Conservation (phyloP, 1,284 basidiomycete genomes). For the Leccinum huronense region DNA sequence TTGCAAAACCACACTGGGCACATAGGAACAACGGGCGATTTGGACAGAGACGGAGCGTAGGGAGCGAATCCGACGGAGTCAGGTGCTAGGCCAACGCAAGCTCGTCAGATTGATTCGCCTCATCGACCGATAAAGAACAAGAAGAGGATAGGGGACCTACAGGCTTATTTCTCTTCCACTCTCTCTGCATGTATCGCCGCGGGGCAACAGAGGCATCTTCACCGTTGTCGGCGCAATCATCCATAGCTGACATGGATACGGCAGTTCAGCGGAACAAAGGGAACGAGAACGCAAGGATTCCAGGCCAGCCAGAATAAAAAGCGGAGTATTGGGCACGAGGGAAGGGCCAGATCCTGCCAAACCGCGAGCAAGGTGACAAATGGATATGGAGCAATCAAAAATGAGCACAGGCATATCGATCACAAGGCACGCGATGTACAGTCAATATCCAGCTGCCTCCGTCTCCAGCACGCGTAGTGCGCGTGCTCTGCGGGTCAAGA, state of each 20-base stretch:
- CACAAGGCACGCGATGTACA: conserved; percentile 20
- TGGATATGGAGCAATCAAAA: conserved; percentile 11
- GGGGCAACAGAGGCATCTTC: conserved; percentile 26
- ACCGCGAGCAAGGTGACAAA: conserved; percentile 28
- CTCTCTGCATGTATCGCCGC: conserved; percentile 34
- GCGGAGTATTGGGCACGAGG: conserved; percentile 33
- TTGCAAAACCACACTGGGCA: conserved; percentile 49
- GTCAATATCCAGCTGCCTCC: conserved; percentile 12
- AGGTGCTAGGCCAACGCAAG: conserved; percentile 38
- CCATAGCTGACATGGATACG: conserved; percentile 15
- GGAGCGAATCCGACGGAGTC: conserved; percentile 49
- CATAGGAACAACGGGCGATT: conserved; percentile 52
- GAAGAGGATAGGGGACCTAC: conserved; percentile 23
- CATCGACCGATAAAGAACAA: conserved; percentile 6
- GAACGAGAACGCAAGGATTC: conserved; percentile 11
- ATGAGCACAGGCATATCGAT: conserved; percentile 20
- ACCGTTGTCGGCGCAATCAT: conserved; percentile 8
- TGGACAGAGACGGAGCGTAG: conserved; percentile 47
- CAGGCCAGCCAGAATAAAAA: conserved; percentile 24
- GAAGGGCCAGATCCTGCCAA: conserved; percentile 26
- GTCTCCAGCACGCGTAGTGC: conserved; percentile 26
- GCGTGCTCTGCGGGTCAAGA: conserved; percentile 26
- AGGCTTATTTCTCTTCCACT: conserved; percentile 38
- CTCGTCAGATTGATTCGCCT: conserved; percentile 17
- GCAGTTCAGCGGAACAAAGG: conserved; percentile 1